Conservation (phyloP, 768 basidiomycete genomes). For the Tylopilus felleus region DNA sequence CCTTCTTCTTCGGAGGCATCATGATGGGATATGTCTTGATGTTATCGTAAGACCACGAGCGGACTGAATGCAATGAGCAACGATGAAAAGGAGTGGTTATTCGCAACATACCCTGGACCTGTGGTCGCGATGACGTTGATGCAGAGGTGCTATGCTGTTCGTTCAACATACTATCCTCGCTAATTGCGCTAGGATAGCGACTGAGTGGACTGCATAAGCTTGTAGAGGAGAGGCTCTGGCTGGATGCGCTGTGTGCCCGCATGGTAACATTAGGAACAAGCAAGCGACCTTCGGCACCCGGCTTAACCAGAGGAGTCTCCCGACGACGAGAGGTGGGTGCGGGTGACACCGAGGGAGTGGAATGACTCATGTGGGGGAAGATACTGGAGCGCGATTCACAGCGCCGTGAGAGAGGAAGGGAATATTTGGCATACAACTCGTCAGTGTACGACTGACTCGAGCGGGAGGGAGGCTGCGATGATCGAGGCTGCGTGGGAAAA, state of each 20-base stretch:
- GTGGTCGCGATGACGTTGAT: constrained; percentile 36
- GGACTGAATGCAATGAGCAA: constrained; percentile 39
- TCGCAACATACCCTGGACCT: constrained; percentile 48
- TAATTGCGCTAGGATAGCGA: constrained; percentile 39
- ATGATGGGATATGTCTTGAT: constrained; percentile 61
- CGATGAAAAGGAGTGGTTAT: not conserved
- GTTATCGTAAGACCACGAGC: constrained; percentile 77
- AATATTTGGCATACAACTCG: constrained; percentile 54
- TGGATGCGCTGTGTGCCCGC: constrained; percentile 32
- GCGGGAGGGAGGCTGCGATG: constrained; percentile 23
- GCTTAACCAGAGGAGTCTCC: constrained; percentile 55
- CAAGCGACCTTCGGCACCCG: constrained; percentile 62
- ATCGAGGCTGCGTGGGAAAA: constrained; percentile 21
- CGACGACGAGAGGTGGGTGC: constrained; percentile 37
- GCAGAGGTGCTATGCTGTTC: constrained; percentile 22
- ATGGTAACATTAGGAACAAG: constrained; percentile 47
- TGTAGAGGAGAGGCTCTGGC: constrained; percentile 29
- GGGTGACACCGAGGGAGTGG: constrained; percentile 35
- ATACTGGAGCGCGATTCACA: constrained; percentile 47
- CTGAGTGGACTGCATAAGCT: constrained; percentile 38
- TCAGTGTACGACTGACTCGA: constrained; percentile 36
- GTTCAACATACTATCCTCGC: constrained; percentile 33
- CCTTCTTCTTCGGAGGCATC: constrained; percentile 50
- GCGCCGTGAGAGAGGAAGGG: constrained; percentile 53
- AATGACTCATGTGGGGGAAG: constrained; percentile 35